A percentile compares a stretch with the other conserved stretches of the same genome.
phyloP scores from a whole-genome alignment of 176 grass and related monocot species.

The Bromus sterilis region DNA sequence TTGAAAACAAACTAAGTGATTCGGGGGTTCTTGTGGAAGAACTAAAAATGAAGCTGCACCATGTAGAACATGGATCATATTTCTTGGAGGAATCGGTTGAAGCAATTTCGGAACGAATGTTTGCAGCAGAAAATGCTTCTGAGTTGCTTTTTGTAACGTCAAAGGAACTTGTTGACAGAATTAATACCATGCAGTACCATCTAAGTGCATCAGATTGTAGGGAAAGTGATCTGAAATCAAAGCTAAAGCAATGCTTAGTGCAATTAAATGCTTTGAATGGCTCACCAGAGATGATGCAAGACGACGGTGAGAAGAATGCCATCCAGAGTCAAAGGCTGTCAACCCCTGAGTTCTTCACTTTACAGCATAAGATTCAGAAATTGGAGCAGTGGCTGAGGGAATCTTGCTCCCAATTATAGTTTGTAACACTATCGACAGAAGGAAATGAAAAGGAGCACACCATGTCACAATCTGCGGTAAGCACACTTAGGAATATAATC shows the following conservation, averaged over 20 bases:
- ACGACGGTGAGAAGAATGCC: not conserved
- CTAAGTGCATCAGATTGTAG: conserved; percentile 15
- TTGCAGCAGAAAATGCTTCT: conserved; percentile 62
- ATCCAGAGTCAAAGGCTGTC: not conserved
- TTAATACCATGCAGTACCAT: conserved; percentile 24
- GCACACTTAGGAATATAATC: conserved; percentile 24
- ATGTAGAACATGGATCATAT: conserved; percentile 37
- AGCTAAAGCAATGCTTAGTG: conserved; percentile 12
- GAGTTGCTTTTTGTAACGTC: conserved; percentile 44
- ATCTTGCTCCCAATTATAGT: not conserved
- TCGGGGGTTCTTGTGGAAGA: conserved; percentile 33
- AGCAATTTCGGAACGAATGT: conserved; percentile 34
- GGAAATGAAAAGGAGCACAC: conserved; percentile 6
- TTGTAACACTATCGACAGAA: not conserved
- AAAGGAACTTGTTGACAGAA: conserved; percentile 43
- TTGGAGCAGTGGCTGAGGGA: conserved; percentile 33
- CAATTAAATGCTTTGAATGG: not conserved
- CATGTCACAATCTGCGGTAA: not conserved
- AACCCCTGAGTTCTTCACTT: conserved; percentile 19
- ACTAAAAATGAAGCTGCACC: conserved; percentile 38
- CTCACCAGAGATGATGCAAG: not conserved
- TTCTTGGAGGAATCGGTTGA: conserved; percentile 54
- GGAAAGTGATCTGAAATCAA: conserved; percentile 19
- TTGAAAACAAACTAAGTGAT: conserved; percentile 47
- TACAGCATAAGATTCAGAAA: conserved; percentile 25